These are phyloP conservation scores for Raphanus raphanistrum DNA, from an alignment of 345 rosid genomes.

Conservation along the genomic window DNA sequence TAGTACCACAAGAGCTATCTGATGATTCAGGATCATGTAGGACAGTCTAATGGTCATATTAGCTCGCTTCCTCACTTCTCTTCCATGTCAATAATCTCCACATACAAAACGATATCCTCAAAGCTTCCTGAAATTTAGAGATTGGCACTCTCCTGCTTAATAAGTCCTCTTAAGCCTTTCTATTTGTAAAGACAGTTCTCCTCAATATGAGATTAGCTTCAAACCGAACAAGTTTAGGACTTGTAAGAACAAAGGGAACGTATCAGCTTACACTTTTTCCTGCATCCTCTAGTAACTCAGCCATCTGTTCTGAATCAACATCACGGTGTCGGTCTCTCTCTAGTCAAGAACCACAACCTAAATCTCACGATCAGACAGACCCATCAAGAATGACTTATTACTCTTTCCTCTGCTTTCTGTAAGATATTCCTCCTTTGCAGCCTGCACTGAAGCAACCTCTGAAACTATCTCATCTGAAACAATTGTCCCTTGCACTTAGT, in stretches of 20 bases:
- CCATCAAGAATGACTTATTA: too few species aligned
- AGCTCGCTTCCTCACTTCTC: constrained; percentile 58
- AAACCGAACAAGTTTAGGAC: too few species aligned
- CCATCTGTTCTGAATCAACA: constrained; percentile 67
- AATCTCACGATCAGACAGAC: constrained; percentile 22
- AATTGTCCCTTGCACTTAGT: too few species aligned
- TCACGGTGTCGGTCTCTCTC: constrained; percentile 76
- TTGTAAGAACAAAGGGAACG: neutral
- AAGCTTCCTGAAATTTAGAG: constrained; percentile 76
- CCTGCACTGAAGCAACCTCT: neutral
- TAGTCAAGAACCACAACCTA: constrained; percentile 82
- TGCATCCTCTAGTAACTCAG: constrained; percentile 74
- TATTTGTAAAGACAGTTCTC: neutral
- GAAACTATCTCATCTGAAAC: neutral
- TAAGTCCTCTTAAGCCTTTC: neutral
- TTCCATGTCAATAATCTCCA: constrained; percentile 87
- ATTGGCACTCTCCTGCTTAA: neutral
- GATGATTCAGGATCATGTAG: constrained; percentile 86
- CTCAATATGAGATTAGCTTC: neutral
- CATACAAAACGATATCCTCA: constrained; percentile 77
- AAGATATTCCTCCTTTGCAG: neutral
- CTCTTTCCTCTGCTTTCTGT: neutral
- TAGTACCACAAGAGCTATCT: constrained; percentile 73
- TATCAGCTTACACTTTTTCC: constrained; percentile 52
- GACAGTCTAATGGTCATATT: constrained; percentile 65